These are phyloP conservation scores for Pyrenophora graminea DNA, from an alignment of 2,329 filamentous ascomycete species.

Conservation along the genomic window DNA sequence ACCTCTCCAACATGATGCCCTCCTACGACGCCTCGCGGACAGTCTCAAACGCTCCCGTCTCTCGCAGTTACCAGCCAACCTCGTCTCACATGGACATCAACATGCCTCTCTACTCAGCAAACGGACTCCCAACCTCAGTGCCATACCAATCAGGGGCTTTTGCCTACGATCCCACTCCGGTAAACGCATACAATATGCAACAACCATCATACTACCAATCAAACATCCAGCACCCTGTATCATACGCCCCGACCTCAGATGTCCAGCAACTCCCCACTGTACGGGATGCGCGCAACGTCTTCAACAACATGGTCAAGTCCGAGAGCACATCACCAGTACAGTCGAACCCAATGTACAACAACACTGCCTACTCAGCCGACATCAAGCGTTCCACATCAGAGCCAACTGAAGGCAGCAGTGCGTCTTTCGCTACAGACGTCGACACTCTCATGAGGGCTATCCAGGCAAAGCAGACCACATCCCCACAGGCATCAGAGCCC, in stretches of 20 bases:
- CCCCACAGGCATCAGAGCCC: slow-evolving; percentile 34
- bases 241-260: slow-evolving; percentile 30
- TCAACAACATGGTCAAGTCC: slow-evolving; percentile 49
- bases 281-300: slow-evolving; percentile 36
- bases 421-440: slow-evolving; percentile 77
- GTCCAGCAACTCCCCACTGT: slow-evolving; percentile 33
- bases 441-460: slow-evolving; percentile 89
- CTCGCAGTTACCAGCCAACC: slow-evolving; percentile 37
- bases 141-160: slow-evolving; percentile 45
- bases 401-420: slow-evolving; percentile 48
- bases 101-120: slow-evolving; percentile 42
- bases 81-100: slow-evolving; percentile 41
- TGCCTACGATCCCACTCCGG: slow-evolving; percentile 39
- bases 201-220: slow-evolving; percentile 35
- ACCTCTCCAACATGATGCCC: slow-evolving; percentile 35
- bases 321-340: slow-evolving; percentile 51
- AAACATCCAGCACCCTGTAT: slow-evolving; percentile 30
- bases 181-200: slow-evolving; percentile 46
- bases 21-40: slow-evolving; percentile 37
- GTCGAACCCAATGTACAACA: slow-evolving; percentile 46
- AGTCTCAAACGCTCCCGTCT: slow-evolving; percentile 28
- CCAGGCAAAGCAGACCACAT: slow-evolving; percentile 64
- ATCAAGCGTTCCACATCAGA: slow-evolving; percentile 55
- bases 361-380: slow-evolving; percentile 35
- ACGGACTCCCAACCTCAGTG: slow-evolving; percentile 35